phyloP scores from a whole-genome alignment of 2,329 filamentous ascomycete species.

The Arthrobotrys pseudoclavata region DNA sequence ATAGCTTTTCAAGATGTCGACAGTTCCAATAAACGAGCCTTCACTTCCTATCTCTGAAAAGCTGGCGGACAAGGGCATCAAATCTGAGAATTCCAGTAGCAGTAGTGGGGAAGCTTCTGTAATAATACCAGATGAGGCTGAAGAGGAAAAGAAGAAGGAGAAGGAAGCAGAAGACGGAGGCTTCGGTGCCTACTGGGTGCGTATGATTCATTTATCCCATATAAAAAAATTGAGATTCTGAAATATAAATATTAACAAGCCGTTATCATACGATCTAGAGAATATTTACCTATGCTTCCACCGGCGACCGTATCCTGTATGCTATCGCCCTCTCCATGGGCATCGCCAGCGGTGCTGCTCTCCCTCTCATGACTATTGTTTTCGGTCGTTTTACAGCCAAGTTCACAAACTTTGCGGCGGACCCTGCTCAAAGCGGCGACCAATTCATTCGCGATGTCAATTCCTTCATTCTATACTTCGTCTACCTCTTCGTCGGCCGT shows the following conservation, averaged over 20 bases:
- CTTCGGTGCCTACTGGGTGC: slow-evolving; percentile 46
- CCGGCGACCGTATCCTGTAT: slow-evolving; percentile 40
- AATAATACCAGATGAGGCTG: slow-evolving; percentile 40
- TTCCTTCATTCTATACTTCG: slow-evolving; percentile 72
- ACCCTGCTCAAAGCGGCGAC: slow-evolving; percentile 10
- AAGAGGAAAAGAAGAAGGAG: slow-evolving; percentile 46
- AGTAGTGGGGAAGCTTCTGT: slow-evolving; percentile 35
- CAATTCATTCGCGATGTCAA: slow-evolving; percentile 46
- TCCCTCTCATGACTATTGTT: slow-evolving; percentile 54
- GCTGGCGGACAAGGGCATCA: slow-evolving; percentile 6
- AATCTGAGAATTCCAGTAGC: background rate
- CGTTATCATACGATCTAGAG: slow-evolving; percentile 14
- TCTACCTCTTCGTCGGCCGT: slow-evolving; percentile 78
- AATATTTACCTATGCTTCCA: slow-evolving; percentile 35
- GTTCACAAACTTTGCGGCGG: slow-evolving; percentile 61
- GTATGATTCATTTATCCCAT: background rate
- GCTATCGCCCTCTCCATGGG: slow-evolving; percentile 33
- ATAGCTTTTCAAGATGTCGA: slow-evolving; percentile 31
- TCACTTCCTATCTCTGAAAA: slow-evolving; percentile 1
- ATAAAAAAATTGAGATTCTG: background rate
- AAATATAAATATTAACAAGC: slow-evolving; percentile 5
- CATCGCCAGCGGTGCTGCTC: slow-evolving; percentile 47
- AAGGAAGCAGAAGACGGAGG: slow-evolving; percentile 42
- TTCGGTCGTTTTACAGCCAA: slow-evolving; percentile 61
- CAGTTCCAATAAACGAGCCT: background rate